phyloP scores from a whole-genome alignment of 2,329 filamentous ascomycete species.

The Diaporthe citrichinensis region DNA sequence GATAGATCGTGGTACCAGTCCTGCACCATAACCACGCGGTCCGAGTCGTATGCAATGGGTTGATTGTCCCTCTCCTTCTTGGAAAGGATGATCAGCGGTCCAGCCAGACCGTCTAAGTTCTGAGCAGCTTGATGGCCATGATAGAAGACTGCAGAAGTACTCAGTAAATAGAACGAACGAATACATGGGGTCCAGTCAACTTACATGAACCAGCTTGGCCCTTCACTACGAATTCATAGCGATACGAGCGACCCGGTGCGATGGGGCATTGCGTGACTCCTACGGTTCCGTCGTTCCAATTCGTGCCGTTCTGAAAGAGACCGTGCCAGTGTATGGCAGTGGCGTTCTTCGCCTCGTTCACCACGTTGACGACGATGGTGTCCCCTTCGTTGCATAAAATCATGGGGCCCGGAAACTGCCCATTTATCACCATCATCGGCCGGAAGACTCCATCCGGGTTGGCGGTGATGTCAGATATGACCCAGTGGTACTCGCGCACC shows the following conservation, averaged over 20 bases:
- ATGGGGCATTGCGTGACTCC: constrained; percentile 74
- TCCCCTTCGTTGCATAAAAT: constrained; percentile 83
- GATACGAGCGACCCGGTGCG: constrained; percentile 68
- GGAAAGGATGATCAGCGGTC: constrained; percentile 74
- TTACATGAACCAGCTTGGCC: constrained; percentile 54
- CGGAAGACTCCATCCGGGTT: constrained; percentile 73
- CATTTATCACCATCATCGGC: constrained; percentile 79
- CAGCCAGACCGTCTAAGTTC: constrained; percentile 76
- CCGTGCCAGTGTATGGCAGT: constrained; percentile 84
- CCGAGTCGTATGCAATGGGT: constrained; percentile 66
- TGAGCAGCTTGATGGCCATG: constrained; percentile 71
- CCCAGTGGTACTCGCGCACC: constrained; percentile 72
- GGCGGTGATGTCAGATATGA: constrained; percentile 67
- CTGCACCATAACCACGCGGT: constrained; percentile 75
- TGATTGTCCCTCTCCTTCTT: constrained; percentile 65
- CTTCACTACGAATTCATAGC: constrained; percentile 58
- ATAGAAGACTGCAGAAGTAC: constrained; percentile 50
- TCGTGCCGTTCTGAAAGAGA: constrained; percentile 82
- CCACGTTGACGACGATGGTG: constrained; percentile 76
- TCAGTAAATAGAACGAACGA: neutral
- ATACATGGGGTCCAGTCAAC: constrained; percentile 39
- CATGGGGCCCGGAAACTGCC: constrained; percentile 80
- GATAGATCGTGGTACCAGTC: constrained; percentile 77
- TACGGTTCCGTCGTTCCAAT: constrained; percentile 76
- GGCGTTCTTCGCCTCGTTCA: constrained; percentile 76